Evolutionary conservation across 75 land plant genomes (phyloP).

Genomic region (Selaginella moellendorffii): DNA sequence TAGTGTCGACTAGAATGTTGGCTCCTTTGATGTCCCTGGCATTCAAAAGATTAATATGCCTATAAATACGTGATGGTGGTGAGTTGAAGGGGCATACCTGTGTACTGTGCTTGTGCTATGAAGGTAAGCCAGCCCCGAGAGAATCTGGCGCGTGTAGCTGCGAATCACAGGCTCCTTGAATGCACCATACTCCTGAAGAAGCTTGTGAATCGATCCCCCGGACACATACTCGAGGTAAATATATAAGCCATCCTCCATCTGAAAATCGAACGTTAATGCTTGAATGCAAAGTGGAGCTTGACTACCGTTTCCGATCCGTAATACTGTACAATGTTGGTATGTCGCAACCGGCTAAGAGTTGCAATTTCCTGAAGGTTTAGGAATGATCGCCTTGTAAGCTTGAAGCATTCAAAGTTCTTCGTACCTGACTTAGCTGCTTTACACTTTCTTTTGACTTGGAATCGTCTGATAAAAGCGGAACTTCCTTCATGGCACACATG

Average conservation of each 20-base stretch:
- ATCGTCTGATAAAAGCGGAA: constrained; percentile 4
- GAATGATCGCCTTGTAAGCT: too few relatives aligned
- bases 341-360: constrained; percentile 69
- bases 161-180: constrained; percentile 75
- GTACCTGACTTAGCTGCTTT: constrained; percentile 76
- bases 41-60: constrained; percentile 9
- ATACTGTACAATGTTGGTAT: constrained; percentile 90
- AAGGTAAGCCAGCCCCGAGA: constrained; percentile 76
- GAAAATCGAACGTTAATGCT: neutral
- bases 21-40: constrained; percentile 98
- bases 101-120: constrained; percentile 79
- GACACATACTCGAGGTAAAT: constrained; percentile 88
- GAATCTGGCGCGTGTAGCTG: constrained; percentile 68
- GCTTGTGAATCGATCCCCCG: constrained; percentile 82
- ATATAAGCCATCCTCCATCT: constrained; percentile 44
- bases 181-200: constrained; percentile 82
- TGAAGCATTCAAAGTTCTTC: too few relatives aligned
- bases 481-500: constrained; percentile 7
- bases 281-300: constrained; percentile 7
- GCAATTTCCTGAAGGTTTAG: constrained; percentile 66
- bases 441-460: constrained; percentile 43
- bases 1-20: constrained; percentile 83
- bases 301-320: constrained; percentile 97
- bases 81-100: constrained; percentile 36
- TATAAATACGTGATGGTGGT: neutral